Percentiles rank a stretch among this genome's conserved stretches.
These are phyloP conservation scores for Fusarium penzigii DNA, from an alignment of 2,329 filamentous ascomycete genomes.

Conservation along the genomic window DNA sequence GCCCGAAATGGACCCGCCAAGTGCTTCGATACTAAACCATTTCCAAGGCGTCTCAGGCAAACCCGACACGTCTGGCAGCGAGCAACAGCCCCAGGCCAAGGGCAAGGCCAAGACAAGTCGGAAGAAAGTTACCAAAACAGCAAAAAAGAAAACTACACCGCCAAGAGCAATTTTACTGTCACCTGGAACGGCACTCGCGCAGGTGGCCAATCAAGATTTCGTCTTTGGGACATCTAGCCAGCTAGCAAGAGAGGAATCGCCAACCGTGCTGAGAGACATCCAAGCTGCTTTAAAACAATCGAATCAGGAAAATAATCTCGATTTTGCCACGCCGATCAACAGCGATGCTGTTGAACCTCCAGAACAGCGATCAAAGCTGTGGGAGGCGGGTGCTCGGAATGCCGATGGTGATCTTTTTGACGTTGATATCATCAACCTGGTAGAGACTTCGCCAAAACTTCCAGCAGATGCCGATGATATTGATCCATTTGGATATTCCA, in stretches of 20 bases:
- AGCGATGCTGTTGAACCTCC: conserved; percentile 39
- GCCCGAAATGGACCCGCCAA: conserved; percentile 30
- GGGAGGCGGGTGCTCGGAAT: conserved; percentile 71
- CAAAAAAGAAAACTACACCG: conserved; percentile 42
- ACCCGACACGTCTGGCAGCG: neutral
- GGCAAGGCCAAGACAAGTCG: conserved; percentile 36
- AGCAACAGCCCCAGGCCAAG: conserved; percentile 19
- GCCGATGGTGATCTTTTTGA: conserved; percentile 64
- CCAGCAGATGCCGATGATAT: conserved; percentile 23
- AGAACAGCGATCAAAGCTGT: conserved; percentile 51
- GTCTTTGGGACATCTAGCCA: conserved; percentile 88
- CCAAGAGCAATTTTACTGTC: conserved; percentile 62
- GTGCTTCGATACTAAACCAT: conserved; percentile 48
- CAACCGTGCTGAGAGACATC: conserved; percentile 62
- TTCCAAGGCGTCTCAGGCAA: conserved; percentile 26
- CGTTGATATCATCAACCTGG: conserved; percentile 61
- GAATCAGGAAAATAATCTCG: conserved; percentile 44
- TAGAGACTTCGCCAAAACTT: conserved; percentile 40
- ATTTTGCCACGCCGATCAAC: conserved; percentile 41
- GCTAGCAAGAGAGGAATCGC: conserved; percentile 71
- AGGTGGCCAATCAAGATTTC: conserved; percentile 71
- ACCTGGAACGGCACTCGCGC: conserved; percentile 65
- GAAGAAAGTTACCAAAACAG: conserved; percentile 33
- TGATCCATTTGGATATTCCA: conserved; percentile 43
- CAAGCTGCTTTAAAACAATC: conserved; percentile 63